Percentiles rank a stretch among this genome's conserved stretches.
These are phyloP conservation scores for Globisporangium nunn DNA, from an alignment of 352 stramenopile genomes.

Conservation along the genomic window DNA sequence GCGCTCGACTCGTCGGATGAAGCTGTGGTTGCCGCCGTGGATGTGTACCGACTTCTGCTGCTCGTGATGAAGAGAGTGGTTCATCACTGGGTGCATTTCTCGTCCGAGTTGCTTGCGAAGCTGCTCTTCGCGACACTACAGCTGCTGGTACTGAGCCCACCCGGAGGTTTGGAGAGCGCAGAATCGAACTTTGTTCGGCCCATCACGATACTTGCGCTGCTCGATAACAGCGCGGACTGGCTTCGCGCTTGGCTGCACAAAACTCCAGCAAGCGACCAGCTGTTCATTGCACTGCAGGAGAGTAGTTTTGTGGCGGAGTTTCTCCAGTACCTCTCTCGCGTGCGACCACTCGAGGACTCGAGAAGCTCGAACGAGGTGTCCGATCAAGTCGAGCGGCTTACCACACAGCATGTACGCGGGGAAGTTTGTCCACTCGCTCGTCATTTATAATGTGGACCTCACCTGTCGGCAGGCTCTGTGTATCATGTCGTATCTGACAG, in stretches of 20 bases:
- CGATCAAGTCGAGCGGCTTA: slow-evolving; percentile 15
- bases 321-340: slow-evolving; percentile 32
- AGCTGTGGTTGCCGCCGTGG: slow-evolving; percentile 13
- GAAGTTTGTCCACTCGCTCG: neutral
- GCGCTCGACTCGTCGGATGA: slow-evolving; percentile 6
- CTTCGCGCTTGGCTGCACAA: slow-evolving; percentile 43
- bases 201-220: slow-evolving; percentile 22
- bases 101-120: slow-evolving; percentile 29
- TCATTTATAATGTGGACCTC: neutral
- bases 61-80: slow-evolving; percentile 24
- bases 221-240: slow-evolving; percentile 33
- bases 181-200: slow-evolving; percentile 18
- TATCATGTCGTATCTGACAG: slow-evolving; percentile 23
- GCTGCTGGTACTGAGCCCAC: slow-evolving; percentile 36
- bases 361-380: slow-evolving; percentile 4
- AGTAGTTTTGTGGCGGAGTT: slow-evolving; percentile 27
- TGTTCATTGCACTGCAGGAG: slow-evolving; percentile 31
- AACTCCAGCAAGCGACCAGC: slow-evolving; percentile 20
- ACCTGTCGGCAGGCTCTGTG: slow-evolving; percentile 15
- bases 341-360: slow-evolving; percentile 20
- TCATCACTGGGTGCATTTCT: slow-evolving; percentile 56
- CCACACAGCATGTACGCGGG: slow-evolving; percentile 24
- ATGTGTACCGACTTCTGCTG: slow-evolving; percentile 39
- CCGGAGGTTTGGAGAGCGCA: slow-evolving; percentile 10
- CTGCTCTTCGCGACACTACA: slow-evolving; percentile 34